Percentiles rank a stretch among this genome's conserved stretches.
Conservation (phyloP, 495 filamentous ascomycete genomes). For the Bacidia rubella region DNA sequence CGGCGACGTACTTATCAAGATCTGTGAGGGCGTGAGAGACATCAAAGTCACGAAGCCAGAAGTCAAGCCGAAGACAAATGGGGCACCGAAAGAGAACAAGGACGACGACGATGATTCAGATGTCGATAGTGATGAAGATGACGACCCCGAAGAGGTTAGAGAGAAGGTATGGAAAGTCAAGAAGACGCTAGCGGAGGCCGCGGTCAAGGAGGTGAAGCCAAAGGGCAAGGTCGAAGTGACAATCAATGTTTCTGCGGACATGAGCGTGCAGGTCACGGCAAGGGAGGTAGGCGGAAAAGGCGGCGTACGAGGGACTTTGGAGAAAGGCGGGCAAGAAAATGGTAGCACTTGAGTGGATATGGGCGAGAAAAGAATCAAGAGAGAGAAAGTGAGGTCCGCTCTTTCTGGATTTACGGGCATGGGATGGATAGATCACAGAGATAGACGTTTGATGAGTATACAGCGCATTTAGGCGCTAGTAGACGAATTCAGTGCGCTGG, state of each 20-base stretch:
- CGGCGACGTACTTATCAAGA: constrained; percentile 71
- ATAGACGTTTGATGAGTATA: too few species aligned
- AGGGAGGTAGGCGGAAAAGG: constrained; percentile 77
- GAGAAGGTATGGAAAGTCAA: constrained; percentile 90
- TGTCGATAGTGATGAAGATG: constrained; percentile 51
- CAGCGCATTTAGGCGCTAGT: too few species aligned
- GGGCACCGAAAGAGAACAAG: constrained; percentile 34
- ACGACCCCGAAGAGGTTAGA: constrained; percentile 73
- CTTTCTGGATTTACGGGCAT: too few species aligned
- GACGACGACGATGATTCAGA: constrained; percentile 54
- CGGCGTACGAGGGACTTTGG: constrained; percentile 62
- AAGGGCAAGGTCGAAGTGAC: constrained; percentile 85
- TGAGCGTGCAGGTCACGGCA: constrained; percentile 63
- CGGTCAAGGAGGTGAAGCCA: constrained; percentile 69
- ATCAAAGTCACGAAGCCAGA: constrained; percentile 86
- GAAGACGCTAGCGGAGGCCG: constrained; percentile 72
- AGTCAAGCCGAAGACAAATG: constrained; percentile 44
- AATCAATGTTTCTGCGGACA: constrained; percentile 67
- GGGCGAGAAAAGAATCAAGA: too few species aligned
- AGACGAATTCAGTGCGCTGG: too few species aligned
- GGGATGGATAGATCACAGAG: too few species aligned
- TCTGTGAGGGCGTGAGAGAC: constrained; percentile 73
- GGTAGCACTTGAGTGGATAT: constrained; percentile 30
- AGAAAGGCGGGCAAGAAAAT: constrained; percentile 28
- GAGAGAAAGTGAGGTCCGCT: too few species aligned